phyloP scores from a whole-genome alignment of 306 rosid genomes.

The Fragaria vesca region DNA sequence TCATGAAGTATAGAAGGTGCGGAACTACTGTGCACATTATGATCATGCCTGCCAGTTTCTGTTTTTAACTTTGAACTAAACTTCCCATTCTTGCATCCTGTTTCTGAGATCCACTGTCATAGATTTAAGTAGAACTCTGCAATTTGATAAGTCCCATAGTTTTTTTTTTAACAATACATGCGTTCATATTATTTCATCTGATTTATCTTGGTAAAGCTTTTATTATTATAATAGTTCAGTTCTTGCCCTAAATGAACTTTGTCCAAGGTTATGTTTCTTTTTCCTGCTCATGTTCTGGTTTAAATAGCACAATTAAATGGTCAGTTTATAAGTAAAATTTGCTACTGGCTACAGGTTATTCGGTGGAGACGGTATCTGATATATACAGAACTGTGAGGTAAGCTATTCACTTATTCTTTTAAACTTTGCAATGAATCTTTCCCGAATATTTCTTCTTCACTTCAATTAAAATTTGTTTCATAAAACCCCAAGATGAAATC shows the following conservation, averaged over 20 bases:
- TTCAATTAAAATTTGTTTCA: background rate
- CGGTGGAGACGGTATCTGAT: conserved; percentile 59
- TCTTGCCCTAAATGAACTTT: background rate
- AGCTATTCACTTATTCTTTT: conserved; percentile 17
- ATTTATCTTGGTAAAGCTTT: background rate
- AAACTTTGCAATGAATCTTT: conserved; percentile 18
- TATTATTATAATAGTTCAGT: background rate
- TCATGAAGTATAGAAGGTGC: background rate
- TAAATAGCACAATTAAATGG: background rate
- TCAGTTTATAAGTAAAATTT: background rate
- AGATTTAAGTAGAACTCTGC: background rate
- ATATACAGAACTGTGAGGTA: conserved; percentile 63
- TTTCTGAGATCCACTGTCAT: background rate
- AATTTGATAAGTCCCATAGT: too few species aligned
- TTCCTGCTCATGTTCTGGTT: conserved; percentile 3
- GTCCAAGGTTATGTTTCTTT: conserved; percentile 12
- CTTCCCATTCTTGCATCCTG: background rate
- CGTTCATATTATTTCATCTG: background rate
- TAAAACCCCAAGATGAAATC: conserved; percentile 10
- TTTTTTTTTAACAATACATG: background rate
- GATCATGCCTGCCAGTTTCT: background rate
- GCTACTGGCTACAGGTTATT: conserved; percentile 55
- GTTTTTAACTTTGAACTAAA: background rate
- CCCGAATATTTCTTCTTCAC: background rate
- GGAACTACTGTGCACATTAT: background rate